These are phyloP conservation scores for Eucalyptus polybractea DNA, from an alignment of 345 rosid genomes.

Conservation along the genomic window DNA sequence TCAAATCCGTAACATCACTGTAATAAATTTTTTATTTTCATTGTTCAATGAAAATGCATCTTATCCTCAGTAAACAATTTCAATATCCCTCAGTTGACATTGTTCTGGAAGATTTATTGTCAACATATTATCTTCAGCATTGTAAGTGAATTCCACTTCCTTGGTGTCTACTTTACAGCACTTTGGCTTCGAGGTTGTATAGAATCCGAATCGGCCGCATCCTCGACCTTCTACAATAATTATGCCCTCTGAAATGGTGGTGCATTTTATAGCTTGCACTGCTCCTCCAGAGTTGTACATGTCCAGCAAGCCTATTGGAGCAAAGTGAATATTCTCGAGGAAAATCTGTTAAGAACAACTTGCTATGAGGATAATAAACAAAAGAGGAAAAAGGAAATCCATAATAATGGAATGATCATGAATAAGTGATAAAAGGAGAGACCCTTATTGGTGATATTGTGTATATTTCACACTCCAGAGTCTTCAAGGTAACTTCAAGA, in stretches of 20 bases:
- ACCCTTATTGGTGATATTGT: constrained; percentile 39
- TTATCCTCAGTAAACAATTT: constrained; percentile 13
- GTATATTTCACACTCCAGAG: constrained; percentile 32
- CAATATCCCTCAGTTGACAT: constrained; percentile 13
- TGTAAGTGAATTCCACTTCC: constrained; percentile 30
- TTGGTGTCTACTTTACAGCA: constrained; percentile 33
- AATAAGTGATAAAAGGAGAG: not conserved
- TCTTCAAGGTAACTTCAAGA: constrained; percentile 18
- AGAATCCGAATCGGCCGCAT: constrained; percentile 42
- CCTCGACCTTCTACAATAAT: constrained; percentile 25
- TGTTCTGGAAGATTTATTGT: constrained; percentile 19
- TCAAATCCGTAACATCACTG: not conserved
- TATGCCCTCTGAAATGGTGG: not conserved
- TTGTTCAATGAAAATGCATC: not conserved
- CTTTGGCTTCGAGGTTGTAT: constrained; percentile 28
- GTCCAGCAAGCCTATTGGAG: constrained; percentile 15
- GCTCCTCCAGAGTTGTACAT: constrained; percentile 36
- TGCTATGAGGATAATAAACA: not conserved
- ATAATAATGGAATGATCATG: not conserved
- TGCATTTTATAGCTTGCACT: constrained; percentile 23
- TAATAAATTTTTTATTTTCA: not conserved
- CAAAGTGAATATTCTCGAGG: constrained; percentile 9
- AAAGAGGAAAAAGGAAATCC: not conserved
- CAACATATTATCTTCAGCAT: constrained; percentile 26
- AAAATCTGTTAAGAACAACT: constrained; percentile 11